A percentile compares a stretch with the other conserved stretches of the same genome.
These are phyloP conservation scores for Tricholoma matsutake DNA, from an alignment of 768 basidiomycete genomes.

Conservation along the genomic window DNA sequence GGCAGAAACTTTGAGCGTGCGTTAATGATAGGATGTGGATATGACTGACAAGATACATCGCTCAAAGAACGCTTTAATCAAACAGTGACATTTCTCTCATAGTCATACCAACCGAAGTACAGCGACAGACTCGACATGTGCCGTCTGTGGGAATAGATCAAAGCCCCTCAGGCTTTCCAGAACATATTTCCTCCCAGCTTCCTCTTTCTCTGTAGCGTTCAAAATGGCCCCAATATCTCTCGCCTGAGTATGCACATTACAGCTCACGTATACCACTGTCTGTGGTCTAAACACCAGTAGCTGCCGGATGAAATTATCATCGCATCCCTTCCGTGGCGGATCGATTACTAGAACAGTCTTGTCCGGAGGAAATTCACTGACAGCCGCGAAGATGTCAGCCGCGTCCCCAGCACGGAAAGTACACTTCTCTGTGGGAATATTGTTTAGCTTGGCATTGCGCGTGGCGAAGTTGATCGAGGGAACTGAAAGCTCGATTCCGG, in stretches of 20 bases:
- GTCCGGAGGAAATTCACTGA: constrained; percentile 59
- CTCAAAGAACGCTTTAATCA: neutral
- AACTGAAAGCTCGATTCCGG: constrained; percentile 83
- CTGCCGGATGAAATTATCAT: constrained; percentile 74
- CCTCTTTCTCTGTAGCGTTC: constrained; percentile 38
- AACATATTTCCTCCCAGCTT: constrained; percentile 52
- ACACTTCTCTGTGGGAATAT: constrained; percentile 52
- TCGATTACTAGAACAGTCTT: constrained; percentile 77
- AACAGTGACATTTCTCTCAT: neutral
- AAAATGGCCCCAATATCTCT: constrained; percentile 80
- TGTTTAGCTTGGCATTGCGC: constrained; percentile 63
- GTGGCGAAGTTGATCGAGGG: constrained; percentile 70
- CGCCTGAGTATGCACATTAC: constrained; percentile 93
- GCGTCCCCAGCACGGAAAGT: constrained; percentile 82
- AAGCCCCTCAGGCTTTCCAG: constrained; percentile 86
- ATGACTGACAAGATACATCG: neutral
- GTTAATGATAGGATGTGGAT: neutral
- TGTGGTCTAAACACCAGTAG: constrained; percentile 63
- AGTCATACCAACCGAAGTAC: constrained; percentile 51
- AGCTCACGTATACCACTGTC: constrained; percentile 87
- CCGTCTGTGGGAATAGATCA: constrained; percentile 95
- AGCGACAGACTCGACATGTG: constrained; percentile 86
- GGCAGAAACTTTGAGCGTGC: neutral
- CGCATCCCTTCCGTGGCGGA: constrained; percentile 95
- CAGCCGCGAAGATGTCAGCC: constrained; percentile 74